These are phyloP conservation scores for Metschnikowia kunwiensis DNA, from an alignment of 805 yeast species.

Conservation along the genomic window DNA sequence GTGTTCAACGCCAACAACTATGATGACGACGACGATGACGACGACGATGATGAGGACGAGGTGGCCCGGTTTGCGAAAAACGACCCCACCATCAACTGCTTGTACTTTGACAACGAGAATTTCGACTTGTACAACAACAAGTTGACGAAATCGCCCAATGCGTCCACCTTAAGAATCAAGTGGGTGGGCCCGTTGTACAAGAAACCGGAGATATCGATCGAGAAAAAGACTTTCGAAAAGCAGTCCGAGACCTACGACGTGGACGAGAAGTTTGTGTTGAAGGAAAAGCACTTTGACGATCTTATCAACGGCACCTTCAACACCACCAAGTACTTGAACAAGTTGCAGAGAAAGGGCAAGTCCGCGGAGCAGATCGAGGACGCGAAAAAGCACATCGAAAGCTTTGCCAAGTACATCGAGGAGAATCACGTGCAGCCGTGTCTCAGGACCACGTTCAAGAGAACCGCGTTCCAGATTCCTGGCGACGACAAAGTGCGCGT, in stretches of 20 bases:
- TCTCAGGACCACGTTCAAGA: constrained; percentile 77
- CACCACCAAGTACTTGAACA: constrained; percentile 50
- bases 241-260: constrained; percentile 48
- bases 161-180: constrained; percentile 78
- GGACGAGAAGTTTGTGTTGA: constrained; percentile 65
- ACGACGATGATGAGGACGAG: constrained; percentile 30
- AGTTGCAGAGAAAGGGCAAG: constrained; percentile 61
- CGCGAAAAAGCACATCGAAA: constrained; percentile 52
- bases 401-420: constrained; percentile 59
- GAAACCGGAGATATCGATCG: constrained; percentile 76
- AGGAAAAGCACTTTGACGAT: constrained; percentile 77
- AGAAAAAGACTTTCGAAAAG: constrained; percentile 70
- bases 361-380: constrained; percentile 50
- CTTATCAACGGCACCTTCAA: constrained; percentile 56
- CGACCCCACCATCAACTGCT: constrained; percentile 73
- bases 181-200: constrained; percentile 85
- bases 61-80: constrained; percentile 19
- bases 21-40: constrained; percentile 52
- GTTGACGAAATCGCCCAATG: constrained; percentile 62
- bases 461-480: constrained; percentile 97
- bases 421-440: constrained; percentile 77
- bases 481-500: constrained; percentile 93
- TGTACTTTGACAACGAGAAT: constrained; percentile 80
- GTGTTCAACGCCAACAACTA: constrained; percentile 56
- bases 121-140: constrained; percentile 87